Evolutionary conservation across 192 early-diverging fungal species (phyloP).

Genomic region (Spizellomyces punctatus): DNA sequence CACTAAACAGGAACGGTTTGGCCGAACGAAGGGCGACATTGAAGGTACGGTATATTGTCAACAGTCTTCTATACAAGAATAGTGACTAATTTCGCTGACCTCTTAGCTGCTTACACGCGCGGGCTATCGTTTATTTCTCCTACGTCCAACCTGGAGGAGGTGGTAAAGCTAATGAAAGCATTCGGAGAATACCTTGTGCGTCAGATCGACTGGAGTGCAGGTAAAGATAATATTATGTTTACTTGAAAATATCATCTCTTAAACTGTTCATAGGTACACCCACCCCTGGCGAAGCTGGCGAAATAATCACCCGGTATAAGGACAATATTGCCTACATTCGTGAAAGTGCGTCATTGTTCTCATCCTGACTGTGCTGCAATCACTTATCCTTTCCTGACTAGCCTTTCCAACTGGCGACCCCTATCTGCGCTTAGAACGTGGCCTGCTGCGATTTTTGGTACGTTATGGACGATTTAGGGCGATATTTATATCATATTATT

Average conservation of each 20-base stretch:
- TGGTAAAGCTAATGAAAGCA: slow-evolving; percentile 27
- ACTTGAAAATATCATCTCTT: background rate
- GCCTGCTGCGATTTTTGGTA: slow-evolving; percentile 29
- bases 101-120: background rate
- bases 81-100: too few relatives aligned
- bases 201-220: slow-evolving; percentile 5
- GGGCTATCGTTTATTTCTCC: slow-evolving; percentile 18
- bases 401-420: slow-evolving; percentile 23
- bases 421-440: slow-evolving; percentile 39
- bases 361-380: background rate
- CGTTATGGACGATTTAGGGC: background rate
- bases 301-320: background rate
- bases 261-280: background rate
- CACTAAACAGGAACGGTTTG: too few relatives aligned
- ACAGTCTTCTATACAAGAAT: too few relatives aligned
- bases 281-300: background rate
- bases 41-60: too few relatives aligned
- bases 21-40: too few relatives aligned
- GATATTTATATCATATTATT: too few relatives aligned
- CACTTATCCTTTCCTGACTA: slow-evolving; percentile 9
- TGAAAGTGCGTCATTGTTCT: background rate
- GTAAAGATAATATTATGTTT: background rate
- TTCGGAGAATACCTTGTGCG: slow-evolving; percentile 19
- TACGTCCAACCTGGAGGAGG: slow-evolving; percentile 33
- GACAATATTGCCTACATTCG: background rate